These are phyloP conservation scores for Collybia nuda DNA, from an alignment of 768 basidiomycete species.

Conservation along the genomic window DNA sequence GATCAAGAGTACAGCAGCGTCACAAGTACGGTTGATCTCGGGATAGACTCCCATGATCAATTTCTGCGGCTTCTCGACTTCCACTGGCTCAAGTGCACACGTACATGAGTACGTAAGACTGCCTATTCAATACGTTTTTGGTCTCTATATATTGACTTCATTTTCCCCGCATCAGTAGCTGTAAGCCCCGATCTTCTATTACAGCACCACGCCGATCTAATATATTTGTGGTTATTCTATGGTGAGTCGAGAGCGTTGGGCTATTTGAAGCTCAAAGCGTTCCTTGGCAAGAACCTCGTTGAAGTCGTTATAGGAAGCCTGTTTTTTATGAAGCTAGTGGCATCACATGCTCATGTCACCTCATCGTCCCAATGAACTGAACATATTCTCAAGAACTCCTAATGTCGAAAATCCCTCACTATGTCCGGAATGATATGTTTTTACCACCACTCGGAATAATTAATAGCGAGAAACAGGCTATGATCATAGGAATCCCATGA, in stretches of 20 bases:
- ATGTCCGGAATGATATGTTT: slow-evolving; percentile 35
- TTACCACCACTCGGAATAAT: slow-evolving; percentile 75
- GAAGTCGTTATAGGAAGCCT: slow-evolving; percentile 63
- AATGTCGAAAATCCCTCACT: slow-evolving; percentile 51
- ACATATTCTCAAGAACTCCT: slow-evolving; percentile 31
- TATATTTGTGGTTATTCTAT: slow-evolving; percentile 36
- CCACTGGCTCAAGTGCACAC: slow-evolving; percentile 58
- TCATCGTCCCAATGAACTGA: not conserved
- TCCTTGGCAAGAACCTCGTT: slow-evolving; percentile 58
- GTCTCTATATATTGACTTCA: not conserved
- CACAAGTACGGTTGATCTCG: not conserved
- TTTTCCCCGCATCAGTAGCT: slow-evolving; percentile 26
- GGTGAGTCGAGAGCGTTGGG: slow-evolving; percentile 49
- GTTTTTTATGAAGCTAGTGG: slow-evolving; percentile 49
- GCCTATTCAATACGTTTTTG: not conserved
- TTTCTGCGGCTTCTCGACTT: slow-evolving; percentile 51
- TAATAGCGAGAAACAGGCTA: slow-evolving; percentile 54
- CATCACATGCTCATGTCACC: not conserved
- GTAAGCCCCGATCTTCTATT: slow-evolving; percentile 17
- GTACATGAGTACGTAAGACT: slow-evolving; percentile 17
- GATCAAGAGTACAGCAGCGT: slow-evolving; percentile 38
- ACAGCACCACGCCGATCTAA: not conserved
- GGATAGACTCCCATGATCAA: slow-evolving; percentile 42
- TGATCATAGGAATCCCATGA: slow-evolving; percentile 58
- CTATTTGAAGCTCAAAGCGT: slow-evolving; percentile 55